A percentile compares a stretch with the other conserved stretches of the same genome.
phyloP scores from a whole-genome alignment of 495 filamentous ascomycete genomes.

The Aspergillus mulundensis region DNA sequence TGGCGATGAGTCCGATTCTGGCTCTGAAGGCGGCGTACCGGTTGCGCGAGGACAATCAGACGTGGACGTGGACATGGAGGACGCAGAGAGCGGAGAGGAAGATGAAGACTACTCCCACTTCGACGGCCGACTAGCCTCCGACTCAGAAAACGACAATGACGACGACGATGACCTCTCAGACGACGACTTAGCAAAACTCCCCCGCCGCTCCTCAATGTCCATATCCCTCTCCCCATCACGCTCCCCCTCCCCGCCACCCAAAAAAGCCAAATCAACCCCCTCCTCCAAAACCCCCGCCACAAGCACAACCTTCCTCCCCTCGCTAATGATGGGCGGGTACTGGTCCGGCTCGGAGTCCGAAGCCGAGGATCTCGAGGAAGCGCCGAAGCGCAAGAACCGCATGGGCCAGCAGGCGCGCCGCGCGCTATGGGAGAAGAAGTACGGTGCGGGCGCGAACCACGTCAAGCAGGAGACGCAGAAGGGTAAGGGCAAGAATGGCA shows the following conservation, averaged over 20 bases:
- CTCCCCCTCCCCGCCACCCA: conserved; percentile 35
- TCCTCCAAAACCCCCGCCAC: conserved; percentile 32
- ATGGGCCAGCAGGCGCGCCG: conserved; percentile 84
- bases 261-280: conserved; percentile 36
- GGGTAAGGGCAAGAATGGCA: conserved; percentile 16
- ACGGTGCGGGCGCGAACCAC: conserved; percentile 70
- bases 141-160: conserved; percentile 38
- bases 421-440: conserved; percentile 91
- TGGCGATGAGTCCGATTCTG: background rate
- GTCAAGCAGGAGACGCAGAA: conserved; percentile 37
- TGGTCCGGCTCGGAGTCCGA: conserved; percentile 82
- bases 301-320: conserved; percentile 80
- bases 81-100: conserved; percentile 38
- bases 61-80: conserved; percentile 27
- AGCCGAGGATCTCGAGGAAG: conserved; percentile 34
- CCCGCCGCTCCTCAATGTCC: conserved; percentile 31
- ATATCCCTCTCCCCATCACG: conserved; percentile 29
- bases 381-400: conserved; percentile 67
- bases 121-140: conserved; percentile 52
- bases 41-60: background rate
- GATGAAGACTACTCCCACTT: conserved; percentile 46
- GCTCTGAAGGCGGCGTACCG: conserved; percentile 1
- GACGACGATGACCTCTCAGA: conserved; percentile 35
- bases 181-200: conserved; percentile 18
- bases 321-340: conserved; percentile 82